Base-by-base conservation (phyloP, 257 asterid species). In the Cinchona pubescens region DNA sequence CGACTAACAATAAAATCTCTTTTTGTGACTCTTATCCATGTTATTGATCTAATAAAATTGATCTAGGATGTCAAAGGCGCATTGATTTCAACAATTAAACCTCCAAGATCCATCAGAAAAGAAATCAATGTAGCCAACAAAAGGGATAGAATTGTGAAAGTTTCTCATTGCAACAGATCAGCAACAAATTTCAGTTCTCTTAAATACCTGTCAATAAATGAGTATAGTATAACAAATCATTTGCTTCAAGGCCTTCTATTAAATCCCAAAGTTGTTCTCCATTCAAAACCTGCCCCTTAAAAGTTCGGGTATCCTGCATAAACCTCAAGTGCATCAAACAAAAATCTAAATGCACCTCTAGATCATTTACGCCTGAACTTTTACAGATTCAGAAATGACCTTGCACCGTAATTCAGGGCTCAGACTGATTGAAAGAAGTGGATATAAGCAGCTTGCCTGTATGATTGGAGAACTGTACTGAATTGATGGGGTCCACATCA, bases 401-500 rank as follows among this genome's bases (percentile, higher is more conserved):
- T 82, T 80, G 76, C 87, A 80, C 87, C 80, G 34, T 75, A 82
- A 71, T 83, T 80, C 80, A 77, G 84, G 81, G 83, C 71, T 81
- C 83, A 82, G 83, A 81, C 75, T 74, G 80, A 73, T 79, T 78
- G 79, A 82, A 78, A 45, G 79, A 84, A 90, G 82, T 74, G 77
- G 62, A 76, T 74, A 76, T 74, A 85, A 91, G 87, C 86, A 82
- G 87, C 92, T 92, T 92, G 90, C 99, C 99, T 87, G 99, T 95
- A 87, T 95, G 98, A 86, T 95, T 95, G 38, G 99, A 95, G 88
- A 95, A 95, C 83, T 95, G 98, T 23, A 95, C 99, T 34, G 99
- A 95, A 81, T 95, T 93, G 79, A 95, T 90, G 23, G 96, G 97
- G 81, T 95, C 99, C 74, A 92, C 99, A 51, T 95, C 99, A 75